Conservation (phyloP, 2,329 filamentous ascomycete species). For the Xylariales sp. region DNA sequence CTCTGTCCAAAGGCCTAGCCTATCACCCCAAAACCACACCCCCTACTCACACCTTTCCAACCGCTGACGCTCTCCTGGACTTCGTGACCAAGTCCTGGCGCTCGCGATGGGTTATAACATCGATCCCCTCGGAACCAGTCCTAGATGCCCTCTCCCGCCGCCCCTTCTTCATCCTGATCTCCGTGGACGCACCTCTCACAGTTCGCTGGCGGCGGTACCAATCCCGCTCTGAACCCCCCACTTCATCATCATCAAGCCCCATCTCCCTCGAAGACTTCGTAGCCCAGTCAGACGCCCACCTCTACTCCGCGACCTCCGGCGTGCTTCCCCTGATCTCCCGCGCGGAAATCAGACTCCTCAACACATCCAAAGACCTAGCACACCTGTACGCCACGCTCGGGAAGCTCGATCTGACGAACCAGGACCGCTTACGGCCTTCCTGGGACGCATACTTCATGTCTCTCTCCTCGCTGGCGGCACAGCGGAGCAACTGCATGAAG, state of each 20-base stretch:
- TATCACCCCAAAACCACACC: conserved; percentile 7
- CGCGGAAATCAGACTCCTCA: conserved; percentile 80
- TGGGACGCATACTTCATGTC: conserved; percentile 99
- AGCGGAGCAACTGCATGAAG: conserved; percentile 97
- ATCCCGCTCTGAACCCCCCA: conserved; percentile 25
- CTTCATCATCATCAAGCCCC: conserved; percentile 10
- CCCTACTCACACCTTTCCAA: conserved; percentile 46
- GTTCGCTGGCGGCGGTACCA: conserved; percentile 79
- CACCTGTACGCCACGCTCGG: conserved; percentile 69
- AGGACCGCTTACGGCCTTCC: conserved; percentile 74
- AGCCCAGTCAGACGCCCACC: conserved; percentile 61
- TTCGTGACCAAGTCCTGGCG: conserved; percentile 84
- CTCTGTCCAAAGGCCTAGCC: neutral
- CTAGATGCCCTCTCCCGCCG: conserved; percentile 73
- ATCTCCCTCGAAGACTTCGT: conserved; percentile 53
- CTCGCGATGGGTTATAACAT: conserved; percentile 78
- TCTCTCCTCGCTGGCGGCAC: conserved; percentile 84
- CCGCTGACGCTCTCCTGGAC: conserved; percentile 66
- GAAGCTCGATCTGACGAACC: conserved; percentile 70
- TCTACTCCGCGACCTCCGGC: conserved; percentile 63
- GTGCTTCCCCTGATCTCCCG: conserved; percentile 74
- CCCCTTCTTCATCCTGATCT: conserved; percentile 90
- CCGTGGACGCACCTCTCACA: conserved; percentile 83
- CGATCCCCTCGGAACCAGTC: conserved; percentile 67
- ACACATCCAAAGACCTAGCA: conserved; percentile 68